A percentile compares a stretch with the other conserved stretches of the same genome.
Evolutionary conservation across 2,329 filamentous ascomycete species (phyloP).

Genomic region (Ophiognomonia clavigignenti-juglandacearum): DNA sequence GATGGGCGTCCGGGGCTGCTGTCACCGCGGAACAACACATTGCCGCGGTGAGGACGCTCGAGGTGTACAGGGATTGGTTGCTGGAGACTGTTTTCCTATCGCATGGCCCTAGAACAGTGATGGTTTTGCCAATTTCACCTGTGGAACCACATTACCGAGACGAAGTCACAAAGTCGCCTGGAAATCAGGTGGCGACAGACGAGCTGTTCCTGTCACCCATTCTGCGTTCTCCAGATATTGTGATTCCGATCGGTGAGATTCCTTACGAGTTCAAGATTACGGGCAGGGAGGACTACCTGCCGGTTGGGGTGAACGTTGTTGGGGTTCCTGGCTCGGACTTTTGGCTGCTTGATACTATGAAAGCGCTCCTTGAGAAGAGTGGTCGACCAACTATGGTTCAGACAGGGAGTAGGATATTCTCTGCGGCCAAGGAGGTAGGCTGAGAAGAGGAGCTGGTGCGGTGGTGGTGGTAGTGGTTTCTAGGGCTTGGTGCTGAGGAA

Average conservation of each 20-base stretch:
- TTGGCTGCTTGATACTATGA: neutral
- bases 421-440: neutral
- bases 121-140: neutral
- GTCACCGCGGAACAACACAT: neutral
- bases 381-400: neutral
- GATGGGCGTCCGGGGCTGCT: neutral
- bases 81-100: neutral
- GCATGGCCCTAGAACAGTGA: neutral
- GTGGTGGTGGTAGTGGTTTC: too few relatives aligned
- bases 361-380: neutral
- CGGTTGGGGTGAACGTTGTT: slow-evolving; percentile 17
- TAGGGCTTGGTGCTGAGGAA: too few relatives aligned
- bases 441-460: too few relatives aligned
- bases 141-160: slow-evolving; percentile 4
- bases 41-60: neutral
- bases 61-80: neutral
- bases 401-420: neutral
- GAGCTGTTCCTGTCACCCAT: slow-evolving; percentile 16
- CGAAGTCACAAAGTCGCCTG: neutral
- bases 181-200: neutral
- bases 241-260: slow-evolving; percentile 28
- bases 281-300: slow-evolving; percentile 23
- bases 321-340: neutral
- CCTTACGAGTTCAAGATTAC: slow-evolving; percentile 27
- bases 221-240: slow-evolving; percentile 27